Conservation (phyloP, 768 basidiomycete species). For the Leucosporidium creatinivorum region DNA sequence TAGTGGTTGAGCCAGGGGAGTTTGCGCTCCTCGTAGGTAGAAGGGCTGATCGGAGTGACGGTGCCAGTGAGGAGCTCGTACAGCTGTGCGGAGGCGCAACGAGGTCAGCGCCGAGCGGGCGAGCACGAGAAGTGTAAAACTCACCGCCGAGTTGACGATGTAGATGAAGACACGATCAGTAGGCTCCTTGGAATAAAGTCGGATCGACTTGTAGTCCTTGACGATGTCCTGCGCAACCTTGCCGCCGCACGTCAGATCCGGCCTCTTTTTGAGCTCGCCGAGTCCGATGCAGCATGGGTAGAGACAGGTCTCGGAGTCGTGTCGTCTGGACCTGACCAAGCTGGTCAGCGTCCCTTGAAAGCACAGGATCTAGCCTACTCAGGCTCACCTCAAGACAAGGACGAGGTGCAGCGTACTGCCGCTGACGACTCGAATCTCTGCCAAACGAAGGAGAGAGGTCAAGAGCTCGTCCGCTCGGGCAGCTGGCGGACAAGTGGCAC, state of each 20-base stretch:
- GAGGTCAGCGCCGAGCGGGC: neutral
- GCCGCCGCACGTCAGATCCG: neutral
- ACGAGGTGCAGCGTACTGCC: too few relatives aligned
- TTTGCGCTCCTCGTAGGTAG: neutral
- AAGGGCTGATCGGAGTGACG: neutral
- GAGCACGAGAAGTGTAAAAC: neutral
- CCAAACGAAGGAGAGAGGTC: too few relatives aligned
- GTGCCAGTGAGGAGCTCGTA: neutral
- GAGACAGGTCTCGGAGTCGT: too few relatives aligned
- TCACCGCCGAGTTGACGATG: neutral
- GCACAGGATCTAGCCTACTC: neutral
- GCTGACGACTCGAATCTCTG: too few relatives aligned
- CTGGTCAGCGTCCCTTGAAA: too few relatives aligned
- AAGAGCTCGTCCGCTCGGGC: too few relatives aligned
- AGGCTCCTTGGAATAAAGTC: neutral
- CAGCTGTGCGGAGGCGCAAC: neutral
- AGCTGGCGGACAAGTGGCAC: too few relatives aligned
- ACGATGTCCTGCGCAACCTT: neutral
- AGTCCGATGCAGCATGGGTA: neutral
- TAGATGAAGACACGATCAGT: neutral
- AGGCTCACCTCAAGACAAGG: neutral
- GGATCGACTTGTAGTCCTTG: neutral
- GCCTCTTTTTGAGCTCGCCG: neutral
- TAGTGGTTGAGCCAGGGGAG: conserved; percentile 4
- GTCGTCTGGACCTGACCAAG: too few relatives aligned